These are phyloP conservation scores for Xylaria sp. DNA, from an alignment of 495 filamentous ascomycete genomes.

Conservation along the genomic window DNA sequence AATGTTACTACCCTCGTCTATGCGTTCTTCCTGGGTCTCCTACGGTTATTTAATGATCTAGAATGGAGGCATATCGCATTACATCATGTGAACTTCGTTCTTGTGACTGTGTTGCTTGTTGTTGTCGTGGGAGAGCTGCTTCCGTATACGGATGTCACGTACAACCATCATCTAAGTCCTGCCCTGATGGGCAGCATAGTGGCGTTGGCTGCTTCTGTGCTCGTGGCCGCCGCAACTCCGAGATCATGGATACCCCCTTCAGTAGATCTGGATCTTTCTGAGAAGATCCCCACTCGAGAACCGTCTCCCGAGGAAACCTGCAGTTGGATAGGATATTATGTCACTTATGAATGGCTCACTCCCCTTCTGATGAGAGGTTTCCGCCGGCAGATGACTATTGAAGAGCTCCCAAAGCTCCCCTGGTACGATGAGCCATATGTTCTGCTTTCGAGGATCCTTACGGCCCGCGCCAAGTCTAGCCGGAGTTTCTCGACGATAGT, in stretches of 20 bases:
- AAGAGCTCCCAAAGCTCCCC: slow-evolving; percentile 55
- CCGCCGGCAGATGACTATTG: slow-evolving; percentile 50
- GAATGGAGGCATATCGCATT: slow-evolving; percentile 48
- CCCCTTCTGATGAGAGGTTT: slow-evolving; percentile 54
- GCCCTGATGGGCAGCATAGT: slow-evolving; percentile 36
- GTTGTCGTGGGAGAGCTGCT: slow-evolving; percentile 40
- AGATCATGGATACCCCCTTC: slow-evolving; percentile 49
- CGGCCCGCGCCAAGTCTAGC: slow-evolving; percentile 46
- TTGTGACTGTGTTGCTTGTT: slow-evolving; percentile 37
- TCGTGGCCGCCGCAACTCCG: slow-evolving; percentile 45
- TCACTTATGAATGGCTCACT: slow-evolving; percentile 57
- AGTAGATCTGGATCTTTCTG: slow-evolving; percentile 36
- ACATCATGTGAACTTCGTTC: slow-evolving; percentile 48
- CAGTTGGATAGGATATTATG: slow-evolving; percentile 56
- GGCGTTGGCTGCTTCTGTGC: slow-evolving; percentile 38
- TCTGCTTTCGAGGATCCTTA: slow-evolving; percentile 48
- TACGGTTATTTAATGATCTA: slow-evolving; percentile 41
- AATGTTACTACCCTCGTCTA: slow-evolving; percentile 40
- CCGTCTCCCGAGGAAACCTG: slow-evolving; percentile 57
- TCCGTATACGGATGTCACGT: slow-evolving; percentile 39
- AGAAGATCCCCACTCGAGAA: slow-evolving; percentile 37
- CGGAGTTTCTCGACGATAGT: slow-evolving; percentile 52
- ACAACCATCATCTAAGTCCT: slow-evolving; percentile 28
- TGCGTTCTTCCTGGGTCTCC: slow-evolving; percentile 46
- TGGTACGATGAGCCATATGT: slow-evolving; percentile 57